phyloP scores from a whole-genome alignment of 2,329 filamentous ascomycete species.

The Fusarium pseudograminearum region DNA sequence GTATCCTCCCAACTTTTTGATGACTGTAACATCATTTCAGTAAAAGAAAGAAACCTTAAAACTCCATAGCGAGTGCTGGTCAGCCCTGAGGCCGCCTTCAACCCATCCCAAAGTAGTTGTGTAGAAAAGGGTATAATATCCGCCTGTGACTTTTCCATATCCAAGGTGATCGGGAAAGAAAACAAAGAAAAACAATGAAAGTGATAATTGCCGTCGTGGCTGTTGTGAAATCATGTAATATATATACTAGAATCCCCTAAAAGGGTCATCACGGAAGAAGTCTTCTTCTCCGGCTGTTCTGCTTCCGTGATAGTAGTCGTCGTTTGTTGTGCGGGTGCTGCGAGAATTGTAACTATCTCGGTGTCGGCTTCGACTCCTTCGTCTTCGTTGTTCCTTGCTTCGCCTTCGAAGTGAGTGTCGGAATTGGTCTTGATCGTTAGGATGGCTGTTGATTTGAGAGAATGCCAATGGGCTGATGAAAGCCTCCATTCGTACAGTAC shows the following conservation, averaged over 20 bases:
- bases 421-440: conserved; percentile 64
- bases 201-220: conserved; percentile 18
- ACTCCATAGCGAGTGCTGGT: conserved; percentile 33
- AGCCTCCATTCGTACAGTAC: conserved; percentile 95
- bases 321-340: conserved; percentile 57
- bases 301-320: conserved; percentile 63
- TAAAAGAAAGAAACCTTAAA: conserved; percentile 18
- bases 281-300: conserved; percentile 66
- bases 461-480: conserved; percentile 79
- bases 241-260: conserved; percentile 67
- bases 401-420: conserved; percentile 61
- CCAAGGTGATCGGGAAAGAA: conserved; percentile 24
- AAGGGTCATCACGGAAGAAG: conserved; percentile 70
- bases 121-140: conserved; percentile 46
- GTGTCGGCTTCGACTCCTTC: conserved; percentile 65
- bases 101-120: conserved; percentile 37
- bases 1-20: conserved; percentile 25
- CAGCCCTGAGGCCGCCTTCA: conserved; percentile 8
- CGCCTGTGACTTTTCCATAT: conserved; percentile 21
- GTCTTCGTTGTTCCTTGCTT: conserved; percentile 67
- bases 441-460: conserved; percentile 60
- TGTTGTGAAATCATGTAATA: conserved; percentile 2
- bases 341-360: conserved; percentile 64
- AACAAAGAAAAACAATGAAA: conserved; percentile 35
- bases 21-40: conserved; percentile 3